Conservation (phyloP, 306 rosid genomes). For the Luffa acutangula region DNA sequence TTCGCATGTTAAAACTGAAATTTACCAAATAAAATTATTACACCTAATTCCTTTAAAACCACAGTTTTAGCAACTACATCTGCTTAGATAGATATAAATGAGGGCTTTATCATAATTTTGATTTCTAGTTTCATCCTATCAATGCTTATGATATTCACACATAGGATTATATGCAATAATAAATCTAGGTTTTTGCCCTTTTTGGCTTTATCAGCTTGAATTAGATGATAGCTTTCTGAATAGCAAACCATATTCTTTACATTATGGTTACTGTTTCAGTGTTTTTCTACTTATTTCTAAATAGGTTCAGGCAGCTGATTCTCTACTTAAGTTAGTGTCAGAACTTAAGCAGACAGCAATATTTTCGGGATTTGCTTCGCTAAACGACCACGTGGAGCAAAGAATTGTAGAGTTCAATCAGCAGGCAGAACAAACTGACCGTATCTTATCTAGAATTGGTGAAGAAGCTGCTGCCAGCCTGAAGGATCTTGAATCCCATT, state of each 20-base stretch:
- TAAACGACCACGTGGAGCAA: constrained; percentile 83
- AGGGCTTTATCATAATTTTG: neutral
- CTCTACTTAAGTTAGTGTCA: constrained; percentile 68
- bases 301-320: constrained; percentile 76
- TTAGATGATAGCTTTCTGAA: neutral
- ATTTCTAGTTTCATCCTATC: neutral
- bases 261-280: neutral
- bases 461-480: constrained; percentile 81
- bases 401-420: constrained; percentile 62
- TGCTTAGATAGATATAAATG: neutral
- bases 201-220: neutral
- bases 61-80: neutral
- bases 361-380: constrained; percentile 89
- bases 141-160: neutral
- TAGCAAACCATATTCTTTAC: neutral
- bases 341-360: constrained; percentile 90
- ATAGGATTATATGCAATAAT: neutral
- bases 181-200: neutral
- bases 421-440: constrained; percentile 54
- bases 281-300: neutral
- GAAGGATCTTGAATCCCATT: constrained; percentile 80
- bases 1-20: too few species aligned
- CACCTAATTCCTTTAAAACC: neutral
- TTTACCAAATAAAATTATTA: too few species aligned
- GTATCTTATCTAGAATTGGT: constrained; percentile 51